phyloP scores from a whole-genome alignment of 257 asterid genomes.

The Rehmannia glutinosa region DNA sequence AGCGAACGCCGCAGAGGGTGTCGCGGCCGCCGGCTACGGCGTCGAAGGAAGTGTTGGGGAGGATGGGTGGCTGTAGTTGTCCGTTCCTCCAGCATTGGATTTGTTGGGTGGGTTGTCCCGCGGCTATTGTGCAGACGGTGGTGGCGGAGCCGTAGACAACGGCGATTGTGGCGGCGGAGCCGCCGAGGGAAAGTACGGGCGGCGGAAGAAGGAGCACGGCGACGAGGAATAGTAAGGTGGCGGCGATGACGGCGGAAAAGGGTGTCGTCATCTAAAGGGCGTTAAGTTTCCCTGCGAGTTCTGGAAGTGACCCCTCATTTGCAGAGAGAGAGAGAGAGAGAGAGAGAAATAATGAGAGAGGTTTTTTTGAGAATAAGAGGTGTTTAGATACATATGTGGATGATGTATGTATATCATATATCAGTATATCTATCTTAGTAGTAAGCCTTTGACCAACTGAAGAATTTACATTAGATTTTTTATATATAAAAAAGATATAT shows the following conservation, averaged over 20 bases:
- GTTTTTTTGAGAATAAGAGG: too few relatives aligned
- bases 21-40: constrained; percentile 73
- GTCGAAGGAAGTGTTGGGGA: constrained; percentile 58
- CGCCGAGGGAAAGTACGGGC: constrained; percentile 49
- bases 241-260: constrained; percentile 25
- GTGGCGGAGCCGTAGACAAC: constrained; percentile 58
- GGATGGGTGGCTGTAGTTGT: constrained; percentile 25
- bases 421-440: too few relatives aligned
- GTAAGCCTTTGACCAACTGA: constrained; percentile 8
- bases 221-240: constrained; percentile 14
- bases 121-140: constrained; percentile 57
- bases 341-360: constrained; percentile 9
- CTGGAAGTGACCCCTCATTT: constrained; percentile 39
- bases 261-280: constrained; percentile 52
- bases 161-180: constrained; percentile 69
- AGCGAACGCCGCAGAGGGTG: constrained; percentile 66
- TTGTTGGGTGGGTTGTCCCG: constrained; percentile 46
- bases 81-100: constrained; percentile 76
- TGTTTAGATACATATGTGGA: neutral
- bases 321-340: constrained; percentile 22
- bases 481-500: too few relatives aligned
- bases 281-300: constrained; percentile 7
- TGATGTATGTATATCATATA: neutral
- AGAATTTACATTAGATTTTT: neutral
- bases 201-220: constrained; percentile 13